Conservation (phyloP, 2,329 filamentous ascomycete genomes). For the Claviceps sp. region DNA sequence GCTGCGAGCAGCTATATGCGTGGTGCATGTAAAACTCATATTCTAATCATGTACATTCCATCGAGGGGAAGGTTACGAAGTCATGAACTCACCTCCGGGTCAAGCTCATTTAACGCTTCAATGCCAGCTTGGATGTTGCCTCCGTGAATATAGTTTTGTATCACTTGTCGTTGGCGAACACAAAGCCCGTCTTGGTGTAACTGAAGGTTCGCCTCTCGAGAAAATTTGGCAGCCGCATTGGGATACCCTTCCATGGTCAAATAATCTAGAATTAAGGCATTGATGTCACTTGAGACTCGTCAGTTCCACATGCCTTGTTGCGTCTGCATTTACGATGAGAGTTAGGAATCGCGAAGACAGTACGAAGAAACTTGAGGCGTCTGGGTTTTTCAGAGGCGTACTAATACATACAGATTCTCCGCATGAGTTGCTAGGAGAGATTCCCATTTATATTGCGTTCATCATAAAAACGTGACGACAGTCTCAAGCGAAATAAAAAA, state of each 20-base stretch:
- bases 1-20: constrained; percentile 76
- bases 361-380: not conserved
- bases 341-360: too few relatives aligned
- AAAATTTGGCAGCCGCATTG: constrained; percentile 83
- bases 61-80: not conserved
- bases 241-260: constrained; percentile 92
- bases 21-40: constrained; percentile 95
- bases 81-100: constrained; percentile 65
- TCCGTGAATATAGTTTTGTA: constrained; percentile 71
- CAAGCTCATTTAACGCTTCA: constrained; percentile 74
- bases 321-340: not conserved
- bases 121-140: constrained; percentile 82
- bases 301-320: constrained; percentile 10
- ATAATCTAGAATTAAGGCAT: constrained; percentile 91
- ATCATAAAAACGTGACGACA: constrained; percentile 40
- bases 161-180: constrained; percentile 67
- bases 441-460: constrained; percentile 97
- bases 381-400: constrained; percentile 2
- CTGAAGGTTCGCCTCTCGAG: constrained; percentile 78
- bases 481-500: not conserved
- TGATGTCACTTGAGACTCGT: constrained; percentile 62
- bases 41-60: constrained; percentile 66
- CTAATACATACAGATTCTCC: constrained; percentile 57
- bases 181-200: constrained; percentile 58
- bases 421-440: constrained; percentile 96